Base-by-base conservation (phyloP, 2,329 filamentous ascomycete species). In the Cladosporium colombiae region DNA sequence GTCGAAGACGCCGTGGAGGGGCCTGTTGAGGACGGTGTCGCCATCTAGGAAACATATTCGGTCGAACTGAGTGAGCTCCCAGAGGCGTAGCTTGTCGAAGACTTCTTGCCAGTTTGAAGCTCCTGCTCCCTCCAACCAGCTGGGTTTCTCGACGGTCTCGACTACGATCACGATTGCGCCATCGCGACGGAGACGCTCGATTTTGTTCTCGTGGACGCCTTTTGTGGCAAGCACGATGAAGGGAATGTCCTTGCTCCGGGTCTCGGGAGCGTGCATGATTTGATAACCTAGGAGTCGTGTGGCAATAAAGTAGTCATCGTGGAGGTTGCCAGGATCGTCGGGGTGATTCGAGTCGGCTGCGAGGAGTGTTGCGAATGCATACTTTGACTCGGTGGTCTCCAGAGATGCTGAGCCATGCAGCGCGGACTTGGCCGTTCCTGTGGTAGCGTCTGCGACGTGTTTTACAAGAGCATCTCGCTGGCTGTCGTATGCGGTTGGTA, bases 61-160 rank as follows among this genome's bases (percentile, higher is more conserved):
- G 31, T 76, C 75, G 68, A 78, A 80, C 50, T 78, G 71, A 1
- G 72, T 76, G 64, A 80, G 71, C 67, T 79, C 70, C 73, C 74
- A 80, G 2, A 78, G 71, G 27, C 76, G 76, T 29, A 81, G 69
- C 69, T 81, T 81, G 18, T 75, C 74, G 72, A 80, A 71, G 27
- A 79, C 72, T 33, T 78, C 73, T 55, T 71, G 67, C 77, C 76
- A 80, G 10, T 66, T 58, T 14, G 56, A 55, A 16, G 57, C 55
- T 18, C 62, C 66, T 40, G 53, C 33, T 16, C 61, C 61, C 33
- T 57, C 52, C 21, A 67, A 21, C 65, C 67, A 65, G 40, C 31
- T 18, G 49, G 65, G 46, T 13, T 68, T 62, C 31, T 68, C 57
- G 31, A 65, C 53, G 14, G 63, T 66, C 29, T 70, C 67, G 57